Evolutionary conservation across 768 basidiomycete species (phyloP).

Genomic region (Leccinum rimulosum): DNA sequence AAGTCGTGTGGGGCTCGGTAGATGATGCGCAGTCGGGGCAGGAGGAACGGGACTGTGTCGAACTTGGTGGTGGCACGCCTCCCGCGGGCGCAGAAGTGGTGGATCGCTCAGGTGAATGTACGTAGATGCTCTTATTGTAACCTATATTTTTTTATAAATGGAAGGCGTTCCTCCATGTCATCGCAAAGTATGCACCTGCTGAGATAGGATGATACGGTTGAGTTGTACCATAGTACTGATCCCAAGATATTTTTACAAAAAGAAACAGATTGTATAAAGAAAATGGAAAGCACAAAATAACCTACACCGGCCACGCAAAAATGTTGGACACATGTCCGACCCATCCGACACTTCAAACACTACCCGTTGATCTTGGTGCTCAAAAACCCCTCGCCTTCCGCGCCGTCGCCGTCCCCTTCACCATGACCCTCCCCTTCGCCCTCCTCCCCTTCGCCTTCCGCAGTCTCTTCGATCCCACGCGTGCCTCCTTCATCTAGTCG

Average conservation of each 20-base stretch:
- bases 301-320: not conserved
- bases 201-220: not conserved
- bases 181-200: not conserved
- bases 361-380: constrained; percentile 25
- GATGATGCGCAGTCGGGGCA: not conserved
- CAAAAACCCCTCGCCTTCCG: constrained; percentile 31
- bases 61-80: not conserved
- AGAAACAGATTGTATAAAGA: not conserved
- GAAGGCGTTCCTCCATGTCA: too few species aligned
- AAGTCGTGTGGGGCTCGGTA: constrained; percentile 40
- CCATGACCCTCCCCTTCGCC: constrained; percentile 17
- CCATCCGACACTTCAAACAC: not conserved
- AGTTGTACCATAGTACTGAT: not conserved
- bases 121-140: not conserved
- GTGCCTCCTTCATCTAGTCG: constrained; percentile 16
- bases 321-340: too few species aligned
- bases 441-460: constrained; percentile 27
- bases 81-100: not conserved
- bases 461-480: constrained; percentile 21
- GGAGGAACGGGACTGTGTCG: not conserved
- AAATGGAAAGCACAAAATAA: not conserved
- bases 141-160: not conserved
- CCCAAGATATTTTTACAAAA: not conserved
- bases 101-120: not conserved
- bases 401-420: constrained; percentile 24